Evolutionary conservation across 2,329 filamentous ascomycete genomes (phyloP), one percentile per base, ranked within the genome.

Genomic region (Stagonosporopsis rhizophila): DNA sequence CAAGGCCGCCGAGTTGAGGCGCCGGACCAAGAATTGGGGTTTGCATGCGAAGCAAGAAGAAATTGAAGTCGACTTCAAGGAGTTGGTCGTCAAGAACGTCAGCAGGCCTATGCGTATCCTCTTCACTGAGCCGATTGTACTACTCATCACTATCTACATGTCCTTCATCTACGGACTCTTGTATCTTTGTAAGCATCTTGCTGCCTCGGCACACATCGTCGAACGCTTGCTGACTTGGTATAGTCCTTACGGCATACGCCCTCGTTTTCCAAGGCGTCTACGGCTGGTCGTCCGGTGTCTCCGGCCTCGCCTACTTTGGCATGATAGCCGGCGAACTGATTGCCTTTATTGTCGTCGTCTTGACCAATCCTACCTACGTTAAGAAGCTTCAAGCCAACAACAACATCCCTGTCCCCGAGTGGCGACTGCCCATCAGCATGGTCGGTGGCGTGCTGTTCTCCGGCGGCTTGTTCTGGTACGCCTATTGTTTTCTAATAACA

Each of bases 251-350:
- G 0, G 90, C 91, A 1, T 96, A 96, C 66, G 88, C 90, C 0
- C 84, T 95, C 40, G 89, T 96, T 44, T 96, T 95, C 77, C 81
- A 88, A 59, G 73, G 76, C 2, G 82, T 92, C 4, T 89, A 96
- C 74, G 82, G 84, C 62, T 89, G 94, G 79, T 85, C 78, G 30
- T 68, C 82, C 1, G 92, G 92, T 53, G 76, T 90, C 17, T 84
- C 87, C 4, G 92, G 92, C 1, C 82, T 96, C 5, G 87, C 91
- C 5, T 96, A 92, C 74, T 91, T 96, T 66, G 92, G 92, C 51
- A 91, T 96, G 88, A 85, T 95, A 47, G 67, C 81, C 8, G 91
- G 91, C 42, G 85, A 92, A 70, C 59, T 94, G 15, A 76, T 91
- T 50, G 89, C 89, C 0, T 90, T 89, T 44, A 57, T 80, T 8